phyloP scores from a whole-genome alignment of 495 filamentous ascomycete genomes.

The Hypoxylon crocopeplum region DNA sequence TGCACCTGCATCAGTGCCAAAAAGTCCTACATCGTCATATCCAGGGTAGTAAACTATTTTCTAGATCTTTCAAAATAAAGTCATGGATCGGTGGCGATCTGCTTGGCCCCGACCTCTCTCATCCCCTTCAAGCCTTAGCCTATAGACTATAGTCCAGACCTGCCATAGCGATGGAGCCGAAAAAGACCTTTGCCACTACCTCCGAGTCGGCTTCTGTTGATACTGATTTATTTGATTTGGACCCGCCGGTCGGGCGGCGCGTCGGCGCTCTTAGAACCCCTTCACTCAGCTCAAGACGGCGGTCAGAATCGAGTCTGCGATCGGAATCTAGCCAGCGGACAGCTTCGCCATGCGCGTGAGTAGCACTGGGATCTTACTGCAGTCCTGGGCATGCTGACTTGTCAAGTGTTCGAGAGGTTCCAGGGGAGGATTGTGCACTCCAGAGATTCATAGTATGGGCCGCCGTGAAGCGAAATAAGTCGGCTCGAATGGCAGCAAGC shows the following conservation, averaged over 20 bases:
- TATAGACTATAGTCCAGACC: constrained; percentile 24
- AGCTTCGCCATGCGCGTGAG: constrained; percentile 45
- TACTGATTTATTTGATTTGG: constrained; percentile 29
- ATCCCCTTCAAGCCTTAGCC: constrained; percentile 36
- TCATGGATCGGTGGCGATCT: constrained; percentile 43
- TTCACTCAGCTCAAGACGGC: constrained; percentile 28
- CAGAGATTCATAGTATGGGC: constrained; percentile 59
- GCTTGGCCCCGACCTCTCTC: constrained; percentile 36
- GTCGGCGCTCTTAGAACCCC: constrained; percentile 13
- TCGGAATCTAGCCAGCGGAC: constrained; percentile 26
- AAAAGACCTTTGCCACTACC: constrained; percentile 37
- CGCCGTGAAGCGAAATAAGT: constrained; percentile 56
- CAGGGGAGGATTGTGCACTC: constrained; percentile 52
- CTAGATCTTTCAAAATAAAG: constrained; percentile 44
- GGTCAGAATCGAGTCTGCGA: constrained; percentile 31
- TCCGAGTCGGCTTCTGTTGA: constrained; percentile 34
- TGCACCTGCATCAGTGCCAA: constrained; percentile 40
- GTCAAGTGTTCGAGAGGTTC: constrained; percentile 49
- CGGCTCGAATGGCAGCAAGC: constrained; percentile 46
- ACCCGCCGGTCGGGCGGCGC: constrained; percentile 36
- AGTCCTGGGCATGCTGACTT: constrained; percentile 37
- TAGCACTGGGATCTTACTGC: constrained; percentile 6
- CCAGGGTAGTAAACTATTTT: constrained; percentile 37
- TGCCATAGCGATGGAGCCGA: constrained; percentile 34
- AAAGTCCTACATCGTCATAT: constrained; percentile 48